phyloP scores from a whole-genome alignment of 306 rosid species.

The Albizia julibrissin region DNA sequence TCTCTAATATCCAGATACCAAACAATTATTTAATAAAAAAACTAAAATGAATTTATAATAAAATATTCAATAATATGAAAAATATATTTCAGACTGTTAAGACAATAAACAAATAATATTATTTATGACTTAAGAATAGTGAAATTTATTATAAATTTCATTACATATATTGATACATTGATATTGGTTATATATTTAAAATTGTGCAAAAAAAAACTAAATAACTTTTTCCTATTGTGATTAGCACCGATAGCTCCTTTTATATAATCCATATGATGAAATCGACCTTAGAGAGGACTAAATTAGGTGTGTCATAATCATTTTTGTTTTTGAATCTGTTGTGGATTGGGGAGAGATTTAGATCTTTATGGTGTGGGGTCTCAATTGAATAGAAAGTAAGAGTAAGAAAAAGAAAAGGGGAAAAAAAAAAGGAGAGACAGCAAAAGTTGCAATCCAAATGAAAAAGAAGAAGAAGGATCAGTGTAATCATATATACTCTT shows the following conservation, averaged over 20 bases:
- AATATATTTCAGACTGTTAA: not conserved
- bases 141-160: not conserved
- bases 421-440: not conserved
- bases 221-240: not conserved
- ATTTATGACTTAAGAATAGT: not conserved
- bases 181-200: not conserved
- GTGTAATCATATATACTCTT: not conserved
- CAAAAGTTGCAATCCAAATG: slow-evolving; percentile 3
- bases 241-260: not conserved
- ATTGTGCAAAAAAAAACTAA: not conserved
- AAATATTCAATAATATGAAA: not conserved
- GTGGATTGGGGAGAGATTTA: not conserved
- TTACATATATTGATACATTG: not conserved
- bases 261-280: not conserved
- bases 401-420: not conserved
- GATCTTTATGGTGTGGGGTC: slow-evolving; percentile 17
- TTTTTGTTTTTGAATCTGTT: not conserved
- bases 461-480: not conserved
- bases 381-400: slow-evolving; percentile 8
- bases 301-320: not conserved
- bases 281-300: not conserved
- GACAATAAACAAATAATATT: not conserved
- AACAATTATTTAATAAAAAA: not conserved
- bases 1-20: not conserved
- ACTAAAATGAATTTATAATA: not conserved